These are phyloP conservation scores for Canna indica DNA, from an alignment of 176 grass and related monocot genomes.

Conservation along the genomic window DNA sequence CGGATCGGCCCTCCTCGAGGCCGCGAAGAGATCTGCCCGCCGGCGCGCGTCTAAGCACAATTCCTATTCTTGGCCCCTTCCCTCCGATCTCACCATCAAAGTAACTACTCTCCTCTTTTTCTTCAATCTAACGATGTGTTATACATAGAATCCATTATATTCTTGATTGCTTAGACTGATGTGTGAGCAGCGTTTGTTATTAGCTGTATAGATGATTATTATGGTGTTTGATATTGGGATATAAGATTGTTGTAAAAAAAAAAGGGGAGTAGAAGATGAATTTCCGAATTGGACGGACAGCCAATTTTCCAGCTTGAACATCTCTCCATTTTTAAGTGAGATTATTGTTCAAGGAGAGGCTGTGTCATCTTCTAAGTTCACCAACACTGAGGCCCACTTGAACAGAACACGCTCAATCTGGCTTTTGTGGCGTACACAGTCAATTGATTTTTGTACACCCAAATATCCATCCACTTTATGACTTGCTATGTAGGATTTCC, in stretches of 20 bases:
- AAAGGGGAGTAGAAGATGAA: not conserved
- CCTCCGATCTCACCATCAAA: slow-evolving; percentile 31
- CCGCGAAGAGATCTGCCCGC: slow-evolving; percentile 21
- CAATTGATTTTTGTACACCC: too few species aligned
- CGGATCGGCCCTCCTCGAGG: slow-evolving; percentile 29
- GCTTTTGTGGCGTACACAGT: too few species aligned
- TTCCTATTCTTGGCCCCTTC: slow-evolving; percentile 25
- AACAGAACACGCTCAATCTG: too few species aligned
- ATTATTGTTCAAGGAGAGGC: not conserved
- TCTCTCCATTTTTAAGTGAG: not conserved
- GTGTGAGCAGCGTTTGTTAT: not conserved
- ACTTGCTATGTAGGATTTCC: too few species aligned
- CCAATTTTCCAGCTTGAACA: not conserved
- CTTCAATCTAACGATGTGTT: not conserved
- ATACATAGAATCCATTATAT: not conserved
- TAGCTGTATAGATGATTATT: not conserved
- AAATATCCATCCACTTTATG: too few species aligned
- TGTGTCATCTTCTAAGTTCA: not conserved
- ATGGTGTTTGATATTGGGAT: too few species aligned
- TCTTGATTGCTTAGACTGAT: not conserved
- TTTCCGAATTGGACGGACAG: not conserved
- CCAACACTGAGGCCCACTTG: too few species aligned
- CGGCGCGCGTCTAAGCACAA: slow-evolving; percentile 28
- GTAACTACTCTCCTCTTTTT: not conserved
- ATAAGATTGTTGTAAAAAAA: too few species aligned